Percentiles rank a stretch among this genome's conserved stretches.
Conservation (phyloP, 805 yeast species). For the Starmera amethionina region DNA sequence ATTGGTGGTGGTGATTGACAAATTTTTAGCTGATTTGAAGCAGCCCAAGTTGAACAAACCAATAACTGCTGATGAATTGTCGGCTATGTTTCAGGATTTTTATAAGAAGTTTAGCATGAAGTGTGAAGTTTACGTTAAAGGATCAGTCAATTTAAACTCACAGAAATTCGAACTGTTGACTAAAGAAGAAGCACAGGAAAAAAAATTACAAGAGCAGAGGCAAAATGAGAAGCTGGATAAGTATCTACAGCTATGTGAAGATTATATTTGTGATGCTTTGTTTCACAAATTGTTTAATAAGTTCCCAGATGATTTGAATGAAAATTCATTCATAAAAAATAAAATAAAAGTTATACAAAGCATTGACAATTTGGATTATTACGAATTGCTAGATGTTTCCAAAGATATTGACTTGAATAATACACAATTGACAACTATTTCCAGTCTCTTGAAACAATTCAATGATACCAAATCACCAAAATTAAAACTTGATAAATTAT, state of each 20-base stretch:
- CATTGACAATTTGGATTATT: slow-evolving; percentile 8
- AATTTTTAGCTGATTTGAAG: slow-evolving; percentile 12
- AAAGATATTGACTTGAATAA: slow-evolving; percentile 7
- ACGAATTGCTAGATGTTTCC: slow-evolving; percentile 9
- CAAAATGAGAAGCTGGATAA: slow-evolving; percentile 1
- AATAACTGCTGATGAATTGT: slow-evolving; percentile 9
- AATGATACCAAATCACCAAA: slow-evolving; percentile 6
- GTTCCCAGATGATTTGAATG: slow-evolving; percentile 5
- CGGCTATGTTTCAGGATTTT: slow-evolving; percentile 12
- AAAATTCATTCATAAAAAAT: slow-evolving; percentile 9
- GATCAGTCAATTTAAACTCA: slow-evolving; percentile 3
- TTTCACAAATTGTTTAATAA: slow-evolving; percentile 11
- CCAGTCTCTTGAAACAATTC: slow-evolving; percentile 4
- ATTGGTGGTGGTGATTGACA: slow-evolving; percentile 4
- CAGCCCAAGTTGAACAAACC: slow-evolving; percentile 15
- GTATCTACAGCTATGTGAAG: slow-evolving; percentile 12
- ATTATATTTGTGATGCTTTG: slow-evolving; percentile 4
- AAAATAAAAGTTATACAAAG: slow-evolving; percentile 8
- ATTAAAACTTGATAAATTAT: slow-evolving; percentile 7
- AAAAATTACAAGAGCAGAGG: not conserved
- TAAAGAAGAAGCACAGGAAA: slow-evolving; percentile 4
- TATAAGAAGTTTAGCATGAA: slow-evolving; percentile 6
- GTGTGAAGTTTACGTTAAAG: slow-evolving; percentile 10
- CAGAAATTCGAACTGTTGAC: slow-evolving; percentile 1
- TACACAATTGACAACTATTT: slow-evolving; percentile 1